These are phyloP conservation scores for Cymodocea nodosa DNA, from an alignment of 116 monocot species.

Conservation along the genomic window DNA sequence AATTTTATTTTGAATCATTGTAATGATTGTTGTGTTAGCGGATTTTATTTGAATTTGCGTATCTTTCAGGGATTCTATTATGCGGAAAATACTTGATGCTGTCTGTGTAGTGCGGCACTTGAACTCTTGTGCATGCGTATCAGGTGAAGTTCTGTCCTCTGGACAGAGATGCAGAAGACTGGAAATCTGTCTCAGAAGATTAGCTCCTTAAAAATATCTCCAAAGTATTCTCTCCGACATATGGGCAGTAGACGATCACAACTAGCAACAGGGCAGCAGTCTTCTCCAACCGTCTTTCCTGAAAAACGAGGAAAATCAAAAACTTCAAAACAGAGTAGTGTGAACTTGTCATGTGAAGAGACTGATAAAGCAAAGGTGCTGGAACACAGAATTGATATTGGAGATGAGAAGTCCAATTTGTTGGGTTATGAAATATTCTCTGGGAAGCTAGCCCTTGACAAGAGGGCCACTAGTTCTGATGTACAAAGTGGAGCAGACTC, in stretches of 20 bases:
- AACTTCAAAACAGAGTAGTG: constrained; percentile 24
- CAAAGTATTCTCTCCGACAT: constrained; percentile 7
- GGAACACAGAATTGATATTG: constrained; percentile 73
- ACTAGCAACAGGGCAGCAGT: constrained; percentile 19
- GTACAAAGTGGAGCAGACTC: constrained; percentile 5
- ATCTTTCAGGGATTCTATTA: neutral
- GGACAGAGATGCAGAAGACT: constrained; percentile 16
- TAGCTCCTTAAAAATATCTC: constrained; percentile 7
- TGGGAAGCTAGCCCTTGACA: constrained; percentile 68
- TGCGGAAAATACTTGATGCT: constrained; percentile 4
- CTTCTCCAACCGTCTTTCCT: constrained; percentile 47
- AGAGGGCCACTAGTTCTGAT: constrained; percentile 17
- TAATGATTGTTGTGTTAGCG: neutral
- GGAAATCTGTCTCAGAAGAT: constrained; percentile 14
- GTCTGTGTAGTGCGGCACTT: neutral
- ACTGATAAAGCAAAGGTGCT: constrained; percentile 24
- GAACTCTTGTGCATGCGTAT: neutral
- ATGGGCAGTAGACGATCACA: constrained; percentile 19
- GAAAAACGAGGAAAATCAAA: constrained; percentile 37
- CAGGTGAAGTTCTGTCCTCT: constrained; percentile 1
- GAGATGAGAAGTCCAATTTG: constrained; percentile 78
- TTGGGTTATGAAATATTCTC: constrained; percentile 75
- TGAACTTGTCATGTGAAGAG: constrained; percentile 21
- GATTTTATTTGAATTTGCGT: constrained; percentile 3
- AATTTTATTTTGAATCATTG: neutral